These are phyloP conservation scores for Leccinum boreale DNA, from an alignment of 768 basidiomycete genomes.

Conservation along the genomic window DNA sequence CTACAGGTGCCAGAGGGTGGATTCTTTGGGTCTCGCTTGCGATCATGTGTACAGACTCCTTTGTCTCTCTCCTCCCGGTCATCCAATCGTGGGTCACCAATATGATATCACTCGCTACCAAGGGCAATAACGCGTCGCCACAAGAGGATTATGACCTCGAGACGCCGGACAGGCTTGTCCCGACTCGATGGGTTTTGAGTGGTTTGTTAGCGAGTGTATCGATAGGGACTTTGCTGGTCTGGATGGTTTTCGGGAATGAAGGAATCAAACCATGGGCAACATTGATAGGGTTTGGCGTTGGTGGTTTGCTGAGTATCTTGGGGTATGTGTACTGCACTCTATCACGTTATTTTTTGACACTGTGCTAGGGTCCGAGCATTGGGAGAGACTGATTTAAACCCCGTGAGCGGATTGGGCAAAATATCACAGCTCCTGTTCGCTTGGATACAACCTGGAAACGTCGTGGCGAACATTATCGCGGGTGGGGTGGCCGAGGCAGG, in stretches of 20 bases:
- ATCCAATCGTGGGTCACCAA: constrained; percentile 47
- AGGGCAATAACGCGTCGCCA: constrained; percentile 17
- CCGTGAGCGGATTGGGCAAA: constrained; percentile 91
- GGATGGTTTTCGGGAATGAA: constrained; percentile 85
- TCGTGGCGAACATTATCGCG: constrained; percentile 97
- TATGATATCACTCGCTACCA: constrained; percentile 31
- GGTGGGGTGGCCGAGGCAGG: constrained; percentile 96
- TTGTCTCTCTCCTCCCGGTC: constrained; percentile 83
- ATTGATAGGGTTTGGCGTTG: constrained; percentile 75
- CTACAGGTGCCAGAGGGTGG: constrained; percentile 89
- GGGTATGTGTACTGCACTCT: constrained; percentile 51
- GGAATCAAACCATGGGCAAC: constrained; percentile 97
- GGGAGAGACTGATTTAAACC: constrained; percentile 94
- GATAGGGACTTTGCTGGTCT: constrained; percentile 76
- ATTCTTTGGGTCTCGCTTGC: constrained; percentile 96
- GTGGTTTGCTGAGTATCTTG: constrained; percentile 80
- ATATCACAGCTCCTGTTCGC: constrained; percentile 93
- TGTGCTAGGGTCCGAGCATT: constrained; percentile 77
- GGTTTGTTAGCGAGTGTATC: constrained; percentile 64
- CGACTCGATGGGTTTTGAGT: constrained; percentile 67
- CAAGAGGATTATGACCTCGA: constrained; percentile 64
- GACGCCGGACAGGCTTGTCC: constrained; percentile 76
- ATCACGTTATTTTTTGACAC: constrained; percentile 5
- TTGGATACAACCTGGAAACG: constrained; percentile 89
- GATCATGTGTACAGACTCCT: constrained; percentile 91